phyloP scores from a whole-genome alignment of 2,329 filamentous ascomycete genomes.

The Sporothrix variecibatus region DNA sequence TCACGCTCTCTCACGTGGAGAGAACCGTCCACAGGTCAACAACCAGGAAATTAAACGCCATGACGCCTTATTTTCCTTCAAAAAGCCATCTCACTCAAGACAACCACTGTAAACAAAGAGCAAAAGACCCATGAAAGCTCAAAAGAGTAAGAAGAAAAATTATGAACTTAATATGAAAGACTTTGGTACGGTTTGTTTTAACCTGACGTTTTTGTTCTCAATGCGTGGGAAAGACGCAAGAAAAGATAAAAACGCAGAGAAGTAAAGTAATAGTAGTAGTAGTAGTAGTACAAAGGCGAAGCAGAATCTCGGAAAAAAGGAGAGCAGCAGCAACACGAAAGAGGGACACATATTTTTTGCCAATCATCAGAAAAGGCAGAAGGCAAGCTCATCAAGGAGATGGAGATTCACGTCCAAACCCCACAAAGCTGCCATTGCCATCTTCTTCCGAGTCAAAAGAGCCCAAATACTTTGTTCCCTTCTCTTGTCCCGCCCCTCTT shows the following conservation, averaged over 20 bases:
- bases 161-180: background rate
- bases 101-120: background rate
- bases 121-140: background rate
- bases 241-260: background rate
- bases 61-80: background rate
- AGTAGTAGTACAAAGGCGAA: slow-evolving; percentile 22
- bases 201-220: background rate
- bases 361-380: background rate
- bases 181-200: slow-evolving; percentile 15
- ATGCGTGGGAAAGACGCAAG: slow-evolving; percentile 2
- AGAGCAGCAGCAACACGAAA: slow-evolving; percentile 12
- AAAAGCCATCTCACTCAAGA: background rate
- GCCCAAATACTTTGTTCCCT: background rate
- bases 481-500: background rate
- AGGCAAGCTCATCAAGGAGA: background rate
- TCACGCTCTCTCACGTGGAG: background rate
- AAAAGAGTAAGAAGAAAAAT: background rate
- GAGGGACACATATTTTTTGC: background rate
- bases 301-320: slow-evolving; percentile 13
- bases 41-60: background rate
- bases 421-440: background rate
- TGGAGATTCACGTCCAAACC: background rate
- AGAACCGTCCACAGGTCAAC: background rate
- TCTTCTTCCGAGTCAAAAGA: background rate
- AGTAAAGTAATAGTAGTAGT: background rate